A percentile compares a stretch with the other conserved stretches of the same genome.
These are phyloP conservation scores for Chytriomyces sp. DNA, from an alignment of 192 early-diverging fungal species.

Conservation along the genomic window DNA sequence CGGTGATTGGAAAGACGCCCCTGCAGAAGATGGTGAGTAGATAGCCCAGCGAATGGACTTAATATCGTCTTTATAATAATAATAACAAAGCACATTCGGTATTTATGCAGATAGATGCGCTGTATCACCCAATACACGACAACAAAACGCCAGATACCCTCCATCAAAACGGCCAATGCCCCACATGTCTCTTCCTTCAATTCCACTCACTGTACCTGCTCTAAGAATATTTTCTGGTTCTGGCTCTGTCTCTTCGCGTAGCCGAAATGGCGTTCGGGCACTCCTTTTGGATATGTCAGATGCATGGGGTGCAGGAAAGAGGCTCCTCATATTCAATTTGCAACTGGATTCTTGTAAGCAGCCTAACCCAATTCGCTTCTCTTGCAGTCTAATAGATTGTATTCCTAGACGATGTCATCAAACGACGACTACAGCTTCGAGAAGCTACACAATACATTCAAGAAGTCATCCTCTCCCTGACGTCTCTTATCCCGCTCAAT, in stretches of 20 bases:
- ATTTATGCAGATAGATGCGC: background rate
- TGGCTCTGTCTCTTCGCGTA: too few species aligned
- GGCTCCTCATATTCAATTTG: conserved; percentile 23
- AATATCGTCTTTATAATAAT: too few species aligned
- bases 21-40: too few species aligned
- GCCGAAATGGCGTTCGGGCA: conserved; percentile 19
- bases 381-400: background rate
- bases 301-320: conserved; percentile 26
- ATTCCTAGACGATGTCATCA: conserved; percentile 22
- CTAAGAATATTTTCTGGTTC: conserved; percentile 11
- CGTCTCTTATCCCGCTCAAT: conserved; percentile 19
- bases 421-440: conserved; percentile 20
- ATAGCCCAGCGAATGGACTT: too few species aligned
- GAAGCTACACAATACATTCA: conserved; percentile 29
- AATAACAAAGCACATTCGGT: too few species aligned
- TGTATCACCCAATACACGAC: background rate
- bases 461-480: conserved; percentile 29
- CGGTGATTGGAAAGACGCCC: conserved; percentile 15
- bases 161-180: conserved; percentile 25
- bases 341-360: conserved; percentile 24
- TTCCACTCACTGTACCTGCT: conserved; percentile 29
- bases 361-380: background rate
- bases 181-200: conserved; percentile 15
- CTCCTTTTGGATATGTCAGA: conserved; percentile 26
- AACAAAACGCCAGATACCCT: conserved; percentile 20